Conservation (phyloP, 352 stramenopile species). For the Globisporangium alternatum region DNA sequence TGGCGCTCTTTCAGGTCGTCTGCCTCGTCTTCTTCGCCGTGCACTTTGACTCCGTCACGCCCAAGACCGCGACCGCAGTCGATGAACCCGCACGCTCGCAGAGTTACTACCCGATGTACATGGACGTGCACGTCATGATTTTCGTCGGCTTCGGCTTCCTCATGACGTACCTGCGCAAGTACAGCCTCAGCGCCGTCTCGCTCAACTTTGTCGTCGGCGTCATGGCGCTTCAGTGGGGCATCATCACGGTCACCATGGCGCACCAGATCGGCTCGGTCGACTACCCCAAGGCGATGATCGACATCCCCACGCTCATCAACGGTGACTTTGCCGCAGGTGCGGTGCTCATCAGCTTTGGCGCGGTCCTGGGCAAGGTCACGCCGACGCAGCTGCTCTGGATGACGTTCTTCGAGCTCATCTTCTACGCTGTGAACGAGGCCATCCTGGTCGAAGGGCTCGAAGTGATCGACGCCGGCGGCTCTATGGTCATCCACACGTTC, state of each 20-base stretch:
- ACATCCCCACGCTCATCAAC: slow-evolving; percentile 67
- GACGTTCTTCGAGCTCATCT: slow-evolving; percentile 68
- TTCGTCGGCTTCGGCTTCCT: slow-evolving; percentile 87
- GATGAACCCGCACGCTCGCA: slow-evolving; percentile 14
- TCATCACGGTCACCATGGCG: slow-evolving; percentile 60
- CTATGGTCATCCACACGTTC: slow-evolving; percentile 86
- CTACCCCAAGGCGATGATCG: slow-evolving; percentile 46
- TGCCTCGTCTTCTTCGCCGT: slow-evolving; percentile 44
- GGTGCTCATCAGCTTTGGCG: slow-evolving; percentile 79
- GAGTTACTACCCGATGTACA: slow-evolving; percentile 55
- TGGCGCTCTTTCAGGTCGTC: slow-evolving; percentile 38
- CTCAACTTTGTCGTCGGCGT: slow-evolving; percentile 79
- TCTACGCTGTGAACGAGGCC: slow-evolving; percentile 81
- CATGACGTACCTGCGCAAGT: slow-evolving; percentile 87
- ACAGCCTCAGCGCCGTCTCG: slow-evolving; percentile 70
- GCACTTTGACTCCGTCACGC: slow-evolving; percentile 44
- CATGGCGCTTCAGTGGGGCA: slow-evolving; percentile 65
- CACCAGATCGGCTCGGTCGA: slow-evolving; percentile 52
- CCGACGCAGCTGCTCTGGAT: slow-evolving; percentile 79
- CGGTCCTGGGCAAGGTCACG: slow-evolving; percentile 71
- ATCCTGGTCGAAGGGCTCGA: slow-evolving; percentile 53
- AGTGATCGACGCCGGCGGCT: slow-evolving; percentile 72
- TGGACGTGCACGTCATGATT: slow-evolving; percentile 85
- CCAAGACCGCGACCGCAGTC: slow-evolving; percentile 19
- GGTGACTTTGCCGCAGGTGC: slow-evolving; percentile 77